Base-by-base conservation (phyloP, 768 basidiomycete genomes). In the Pleurotus sapidus region DNA sequence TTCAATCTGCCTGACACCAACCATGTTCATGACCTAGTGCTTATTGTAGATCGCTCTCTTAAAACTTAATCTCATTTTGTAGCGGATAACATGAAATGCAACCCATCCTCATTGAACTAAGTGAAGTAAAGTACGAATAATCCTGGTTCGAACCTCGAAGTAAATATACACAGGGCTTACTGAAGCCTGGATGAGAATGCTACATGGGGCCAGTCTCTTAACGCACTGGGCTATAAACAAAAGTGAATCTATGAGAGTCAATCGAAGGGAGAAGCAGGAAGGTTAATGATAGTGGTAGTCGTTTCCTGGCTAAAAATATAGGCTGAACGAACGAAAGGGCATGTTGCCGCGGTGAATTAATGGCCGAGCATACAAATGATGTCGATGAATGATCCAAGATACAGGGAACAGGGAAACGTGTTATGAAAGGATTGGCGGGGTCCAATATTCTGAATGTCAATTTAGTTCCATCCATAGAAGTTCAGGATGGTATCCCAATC, bases 391-490 rank as follows among this genome's bases (percentile, higher is more conserved):
- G 18, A 17, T 43, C 17, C 18, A 20, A 49, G 46, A 25, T 24
- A 30, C 17, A 45, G 23, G 15, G 23, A 39, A 30, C 17, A 45
- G 23, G 15, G 23, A 39, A 42, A 39, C n/a, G 54, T 45, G 60
- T 12, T 25, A 40, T 53, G 38, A 61, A 57, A 56, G 23, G 49
- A n/a, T 39, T 34, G 37, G 62, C 65, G 24, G 68, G 66, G 63
- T 84, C 80, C 46, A 84, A 65, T 57, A 90, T 73, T 49, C 82
- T 80, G 23, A 91, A 73, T 0, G 80, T 72, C 17, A 91, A 72
- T 67, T 88, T 90, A 56, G 68, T 68, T 3, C 77, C 71, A 49
- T 78, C 75, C 55, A 77, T 70, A 25, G 72, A 67, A 6, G n/a
- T 75, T 65, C 23, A 78, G 68, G 5, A 82, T 75, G 6, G 74